Evolutionary conservation across 2,329 filamentous ascomycete genomes (phyloP).

Genomic region (Ilyonectria destructans): DNA sequence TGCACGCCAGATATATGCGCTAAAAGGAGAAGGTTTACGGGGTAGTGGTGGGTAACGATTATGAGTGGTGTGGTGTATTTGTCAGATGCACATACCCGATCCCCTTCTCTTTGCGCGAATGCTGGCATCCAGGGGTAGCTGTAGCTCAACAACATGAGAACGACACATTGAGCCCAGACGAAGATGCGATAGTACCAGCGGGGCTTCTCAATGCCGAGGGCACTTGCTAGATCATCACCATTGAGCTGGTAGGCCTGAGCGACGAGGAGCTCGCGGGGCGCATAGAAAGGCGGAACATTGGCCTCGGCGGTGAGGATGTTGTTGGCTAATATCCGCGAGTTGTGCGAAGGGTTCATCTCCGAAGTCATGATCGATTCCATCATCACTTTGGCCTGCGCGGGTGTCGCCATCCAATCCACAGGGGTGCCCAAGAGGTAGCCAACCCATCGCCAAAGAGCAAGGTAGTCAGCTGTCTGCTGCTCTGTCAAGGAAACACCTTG

Average conservation of each 20-base stretch:
- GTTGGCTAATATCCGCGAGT: constrained; percentile 77
- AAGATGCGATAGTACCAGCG: constrained; percentile 72
- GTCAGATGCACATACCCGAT: constrained; percentile 45
- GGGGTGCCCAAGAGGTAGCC: constrained; percentile 81
- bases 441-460: constrained; percentile 84
- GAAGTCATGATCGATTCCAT: constrained; percentile 79
- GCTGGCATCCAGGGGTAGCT: constrained; percentile 56
- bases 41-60: neutral
- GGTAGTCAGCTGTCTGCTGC: constrained; percentile 78
- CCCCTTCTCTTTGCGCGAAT: constrained; percentile 56
- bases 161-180: constrained; percentile 76
- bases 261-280: constrained; percentile 77
- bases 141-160: constrained; percentile 73
- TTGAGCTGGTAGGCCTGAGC: constrained; percentile 81
- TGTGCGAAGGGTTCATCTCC: constrained; percentile 77
- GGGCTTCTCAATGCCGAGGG: constrained; percentile 72
- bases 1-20: constrained; percentile 12
- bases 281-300: constrained; percentile 75
- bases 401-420: constrained; percentile 71
- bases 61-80: constrained; percentile 1
- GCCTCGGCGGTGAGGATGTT: constrained; percentile 83
- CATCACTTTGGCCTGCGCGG: constrained; percentile 70
- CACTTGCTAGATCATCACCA: constrained; percentile 74
- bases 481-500: constrained; percentile 78
- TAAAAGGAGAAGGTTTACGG: neutral